Percentiles rank a stretch among this genome's conserved stretches.
These are phyloP conservation scores for Microcyclospora tardicrescens DNA, from an alignment of 2,329 filamentous ascomycete genomes.

Conservation along the genomic window DNA sequence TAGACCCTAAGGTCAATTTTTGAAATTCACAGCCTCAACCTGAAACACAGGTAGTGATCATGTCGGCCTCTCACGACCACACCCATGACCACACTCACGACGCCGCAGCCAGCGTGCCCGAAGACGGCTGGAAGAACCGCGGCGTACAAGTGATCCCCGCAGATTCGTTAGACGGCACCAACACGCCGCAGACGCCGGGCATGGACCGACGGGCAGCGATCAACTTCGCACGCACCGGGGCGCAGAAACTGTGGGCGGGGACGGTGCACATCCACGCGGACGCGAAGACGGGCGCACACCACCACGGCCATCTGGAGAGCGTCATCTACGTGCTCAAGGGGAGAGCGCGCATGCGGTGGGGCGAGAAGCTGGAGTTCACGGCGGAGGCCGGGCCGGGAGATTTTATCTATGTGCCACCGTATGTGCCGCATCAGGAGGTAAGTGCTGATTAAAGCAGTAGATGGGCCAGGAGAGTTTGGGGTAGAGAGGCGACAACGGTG, in stretches of 20 bases:
- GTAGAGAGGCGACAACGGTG: too few relatives aligned
- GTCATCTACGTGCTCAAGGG: constrained; percentile 36
- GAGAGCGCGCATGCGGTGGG: constrained; percentile 34
- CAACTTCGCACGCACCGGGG: constrained; percentile 31
- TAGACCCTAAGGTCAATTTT: too few relatives aligned
- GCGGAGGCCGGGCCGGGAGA: constrained; percentile 35
- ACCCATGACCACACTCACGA: constrained; percentile 5
- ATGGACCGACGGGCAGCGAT: constrained; percentile 34
- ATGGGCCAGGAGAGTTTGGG: neutral
- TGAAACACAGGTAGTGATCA: neutral
- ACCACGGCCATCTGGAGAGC: constrained; percentile 33
- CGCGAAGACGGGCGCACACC: constrained; percentile 34
- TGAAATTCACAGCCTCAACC: too few relatives aligned
- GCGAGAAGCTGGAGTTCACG: constrained; percentile 31
- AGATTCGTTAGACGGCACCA: constrained; percentile 26
- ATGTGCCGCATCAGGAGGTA: constrained; percentile 13
- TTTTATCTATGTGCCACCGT: constrained; percentile 36
- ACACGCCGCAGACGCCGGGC: constrained; percentile 31
- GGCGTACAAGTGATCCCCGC: constrained; percentile 32
- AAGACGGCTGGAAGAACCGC: constrained; percentile 27
- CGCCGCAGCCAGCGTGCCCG: constrained; percentile 8
- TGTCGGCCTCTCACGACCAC: constrained; percentile 1
- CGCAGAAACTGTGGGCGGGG: constrained; percentile 34
- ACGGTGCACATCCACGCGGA: constrained; percentile 33
- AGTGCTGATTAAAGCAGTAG: neutral